Conservation (phyloP, 805 yeast species). For the Metschnikowia reukaufii region DNA sequence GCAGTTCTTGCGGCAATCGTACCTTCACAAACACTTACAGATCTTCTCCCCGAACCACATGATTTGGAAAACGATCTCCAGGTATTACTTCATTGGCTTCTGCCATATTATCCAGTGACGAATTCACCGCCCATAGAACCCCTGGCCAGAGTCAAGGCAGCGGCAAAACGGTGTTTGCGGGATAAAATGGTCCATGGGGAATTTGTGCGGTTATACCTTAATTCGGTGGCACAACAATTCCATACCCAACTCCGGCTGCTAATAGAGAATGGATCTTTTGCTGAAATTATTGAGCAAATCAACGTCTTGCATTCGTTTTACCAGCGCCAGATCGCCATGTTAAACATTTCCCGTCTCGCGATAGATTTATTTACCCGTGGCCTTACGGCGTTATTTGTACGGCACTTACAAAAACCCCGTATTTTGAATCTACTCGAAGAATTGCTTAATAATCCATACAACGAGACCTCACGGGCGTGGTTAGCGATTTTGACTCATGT, state of each 20-base stretch:
- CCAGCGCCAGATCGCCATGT: conserved; percentile 21
- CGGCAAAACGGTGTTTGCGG: conserved; percentile 38
- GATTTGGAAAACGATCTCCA: conserved; percentile 39
- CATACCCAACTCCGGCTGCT: conserved; percentile 13
- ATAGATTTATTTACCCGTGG: conserved; percentile 28
- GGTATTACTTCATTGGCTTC: conserved; percentile 33
- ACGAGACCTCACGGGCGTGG: conserved; percentile 5
- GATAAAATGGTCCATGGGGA: conserved; percentile 33
- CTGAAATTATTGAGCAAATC: conserved; percentile 14
- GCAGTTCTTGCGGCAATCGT: conserved; percentile 9
- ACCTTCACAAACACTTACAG: conserved; percentile 16
- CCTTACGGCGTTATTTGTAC: conserved; percentile 29
- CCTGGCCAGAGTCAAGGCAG: conserved; percentile 35
- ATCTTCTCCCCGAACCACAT: conserved; percentile 14
- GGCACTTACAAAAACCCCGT: conserved; percentile 15
- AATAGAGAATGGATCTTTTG: conserved; percentile 3
- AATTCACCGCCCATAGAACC: conserved; percentile 27
- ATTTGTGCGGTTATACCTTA: conserved; percentile 33
- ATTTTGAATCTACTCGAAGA: conserved; percentile 8
- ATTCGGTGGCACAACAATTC: conserved; percentile 30
- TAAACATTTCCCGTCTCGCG: conserved; percentile 25
- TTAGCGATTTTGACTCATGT: conserved; percentile 12
- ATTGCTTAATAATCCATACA: conserved; percentile 1
- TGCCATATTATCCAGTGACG: conserved; percentile 26
- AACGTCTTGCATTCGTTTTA: conserved; percentile 25